phyloP scores from a whole-genome alignment of 2,329 filamentous ascomycete species.

The Truncatella angustata region DNA sequence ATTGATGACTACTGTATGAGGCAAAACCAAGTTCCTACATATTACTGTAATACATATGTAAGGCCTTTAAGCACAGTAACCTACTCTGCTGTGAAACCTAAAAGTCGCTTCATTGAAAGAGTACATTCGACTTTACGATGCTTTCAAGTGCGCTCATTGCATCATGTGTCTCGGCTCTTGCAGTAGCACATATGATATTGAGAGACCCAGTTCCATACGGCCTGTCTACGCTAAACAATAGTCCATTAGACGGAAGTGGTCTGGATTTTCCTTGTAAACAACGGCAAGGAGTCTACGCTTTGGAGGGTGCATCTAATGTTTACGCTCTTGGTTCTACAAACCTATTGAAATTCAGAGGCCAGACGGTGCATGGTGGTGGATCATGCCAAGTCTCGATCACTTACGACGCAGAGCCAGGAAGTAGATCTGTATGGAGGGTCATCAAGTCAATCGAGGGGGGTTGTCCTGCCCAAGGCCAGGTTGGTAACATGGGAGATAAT shows the following conservation, averaged over 20 bases:
- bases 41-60: too few relatives aligned
- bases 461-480: conserved; percentile 63
- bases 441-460: conserved; percentile 86
- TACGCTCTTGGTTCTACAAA: neutral
- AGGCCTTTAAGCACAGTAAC: too few relatives aligned
- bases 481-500: conserved; percentile 55
- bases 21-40: too few relatives aligned
- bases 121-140: neutral
- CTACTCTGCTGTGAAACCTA: too few relatives aligned
- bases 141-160: neutral
- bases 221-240: neutral
- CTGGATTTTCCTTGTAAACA: neutral
- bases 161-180: neutral
- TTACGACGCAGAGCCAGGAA: conserved; percentile 69
- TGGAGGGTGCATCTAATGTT: neutral
- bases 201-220: neutral
- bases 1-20: too few relatives aligned
- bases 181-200: neutral
- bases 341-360: neutral
- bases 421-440: conserved; percentile 74
- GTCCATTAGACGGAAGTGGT: neutral
- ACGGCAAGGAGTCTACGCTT: neutral
- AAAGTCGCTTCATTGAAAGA: neutral
- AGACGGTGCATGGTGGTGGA: conserved; percentile 77
- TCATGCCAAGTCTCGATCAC: conserved; percentile 89